phyloP scores from a whole-genome alignment of 768 basidiomycete species.

The Boletus sp. region DNA sequence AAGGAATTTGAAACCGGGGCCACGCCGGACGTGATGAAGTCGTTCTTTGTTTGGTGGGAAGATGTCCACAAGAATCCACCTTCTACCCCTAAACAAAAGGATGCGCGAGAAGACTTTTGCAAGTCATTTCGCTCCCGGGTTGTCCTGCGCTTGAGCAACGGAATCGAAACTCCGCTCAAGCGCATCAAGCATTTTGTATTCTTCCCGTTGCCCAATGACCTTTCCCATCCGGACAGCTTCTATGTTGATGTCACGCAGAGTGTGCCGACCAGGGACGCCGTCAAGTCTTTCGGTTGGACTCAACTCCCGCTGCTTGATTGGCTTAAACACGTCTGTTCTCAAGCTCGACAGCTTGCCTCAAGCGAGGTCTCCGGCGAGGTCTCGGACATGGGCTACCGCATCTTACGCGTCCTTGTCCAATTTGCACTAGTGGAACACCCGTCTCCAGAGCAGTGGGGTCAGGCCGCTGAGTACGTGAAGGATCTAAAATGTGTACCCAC shows the following conservation, averaged over 20 bases:
- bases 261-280: conserved; percentile 39
- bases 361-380: not conserved
- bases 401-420: conserved; percentile 61
- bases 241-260: conserved; percentile 59
- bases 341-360: conserved; percentile 13
- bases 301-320: conserved; percentile 73
- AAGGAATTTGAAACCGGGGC: conserved; percentile 11
- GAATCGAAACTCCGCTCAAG: conserved; percentile 39
- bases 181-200: conserved; percentile 55
- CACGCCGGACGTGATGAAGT: conserved; percentile 3
- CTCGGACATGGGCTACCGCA: conserved; percentile 50
- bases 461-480: conserved; percentile 46
- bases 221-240: conserved; percentile 70
- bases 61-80: not conserved
- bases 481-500: conserved; percentile 67
- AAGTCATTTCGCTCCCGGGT: conserved; percentile 48
- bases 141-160: not conserved
- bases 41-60: conserved; percentile 16
- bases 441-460: conserved; percentile 49
- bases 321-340: conserved; percentile 57
- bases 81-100: not conserved
- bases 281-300: conserved; percentile 65
- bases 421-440: conserved; percentile 67
- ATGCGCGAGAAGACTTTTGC: conserved; percentile 4
- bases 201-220: conserved; percentile 66